Conservation (phyloP, 2,329 filamentous ascomycete species). For the Cytospora piceicola region DNA sequence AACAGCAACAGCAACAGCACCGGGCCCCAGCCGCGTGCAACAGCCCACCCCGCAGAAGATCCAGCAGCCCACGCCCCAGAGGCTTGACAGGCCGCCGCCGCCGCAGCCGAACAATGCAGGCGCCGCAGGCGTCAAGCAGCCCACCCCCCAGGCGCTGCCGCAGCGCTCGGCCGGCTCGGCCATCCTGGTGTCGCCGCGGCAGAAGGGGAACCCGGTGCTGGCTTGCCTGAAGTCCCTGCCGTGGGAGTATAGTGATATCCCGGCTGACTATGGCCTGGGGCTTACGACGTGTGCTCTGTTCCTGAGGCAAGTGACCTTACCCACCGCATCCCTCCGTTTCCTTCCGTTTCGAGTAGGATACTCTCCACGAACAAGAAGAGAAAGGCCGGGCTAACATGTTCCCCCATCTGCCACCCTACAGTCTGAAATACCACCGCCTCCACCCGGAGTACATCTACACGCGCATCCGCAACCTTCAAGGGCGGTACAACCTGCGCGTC, state of each 20-base stretch:
- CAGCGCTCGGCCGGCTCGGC: conserved; percentile 68
- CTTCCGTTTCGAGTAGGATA: too few species aligned
- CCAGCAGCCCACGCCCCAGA: conserved; percentile 58
- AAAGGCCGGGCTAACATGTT: conserved; percentile 3
- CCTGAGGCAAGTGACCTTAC: conserved; percentile 56
- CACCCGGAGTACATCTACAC: conserved; percentile 98
- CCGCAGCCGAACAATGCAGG: conserved; percentile 39
- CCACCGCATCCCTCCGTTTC: too few species aligned
- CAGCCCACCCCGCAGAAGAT: conserved; percentile 50
- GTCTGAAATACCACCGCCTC: conserved; percentile 93
- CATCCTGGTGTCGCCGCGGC: conserved; percentile 87
- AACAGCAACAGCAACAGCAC: conserved; percentile 30
- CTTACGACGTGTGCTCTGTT: conserved; percentile 89
- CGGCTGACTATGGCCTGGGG: conserved; percentile 89
- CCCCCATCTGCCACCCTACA: conserved; percentile 33
- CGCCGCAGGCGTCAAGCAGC: conserved; percentile 78
- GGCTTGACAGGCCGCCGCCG: conserved; percentile 56
- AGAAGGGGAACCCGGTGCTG: conserved; percentile 93
- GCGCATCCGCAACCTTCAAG: conserved; percentile 81
- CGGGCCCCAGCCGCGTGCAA: conserved; percentile 38
- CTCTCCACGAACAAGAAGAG: neutral
- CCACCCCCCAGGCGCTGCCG: conserved; percentile 83
- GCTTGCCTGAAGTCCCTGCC: conserved; percentile 79
- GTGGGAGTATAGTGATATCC: conserved; percentile 98
- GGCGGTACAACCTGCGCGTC: conserved; percentile 84